Conservation (phyloP, 768 basidiomycete species). For the Mycena olivaceomarginata region DNA sequence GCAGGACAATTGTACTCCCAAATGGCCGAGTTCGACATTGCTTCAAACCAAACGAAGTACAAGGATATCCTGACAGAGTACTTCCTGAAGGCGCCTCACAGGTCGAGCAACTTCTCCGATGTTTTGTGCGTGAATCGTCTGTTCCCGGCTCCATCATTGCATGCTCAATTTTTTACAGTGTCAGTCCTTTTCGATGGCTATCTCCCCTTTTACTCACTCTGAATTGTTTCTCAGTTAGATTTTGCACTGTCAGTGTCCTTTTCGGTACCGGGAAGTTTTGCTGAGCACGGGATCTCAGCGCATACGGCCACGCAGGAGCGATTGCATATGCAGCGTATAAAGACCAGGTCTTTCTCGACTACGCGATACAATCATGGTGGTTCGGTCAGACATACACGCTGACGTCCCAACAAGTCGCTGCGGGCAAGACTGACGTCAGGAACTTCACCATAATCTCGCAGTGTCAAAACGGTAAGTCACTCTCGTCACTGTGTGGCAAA, state of each 20-base stretch:
- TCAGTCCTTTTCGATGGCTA: neutral
- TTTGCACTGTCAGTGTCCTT: neutral
- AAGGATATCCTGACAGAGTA: neutral
- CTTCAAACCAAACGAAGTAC: constrained; percentile 9
- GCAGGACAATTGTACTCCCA: constrained; percentile 6
- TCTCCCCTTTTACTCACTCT: neutral
- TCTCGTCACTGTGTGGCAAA: neutral
- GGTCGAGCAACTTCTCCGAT: constrained; percentile 1
- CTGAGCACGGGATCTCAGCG: neutral
- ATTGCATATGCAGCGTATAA: neutral
- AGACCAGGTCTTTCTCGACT: neutral
- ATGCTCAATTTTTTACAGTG: neutral
- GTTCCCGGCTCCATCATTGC: neutral
- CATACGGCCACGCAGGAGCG: constrained; percentile 7
- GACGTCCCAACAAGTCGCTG: neutral
- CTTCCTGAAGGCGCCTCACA: neutral
- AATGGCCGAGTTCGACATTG: neutral
- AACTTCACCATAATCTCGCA: neutral
- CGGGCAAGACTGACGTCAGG: neutral
- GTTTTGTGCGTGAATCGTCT: neutral
- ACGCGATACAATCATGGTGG: constrained; percentile 10
- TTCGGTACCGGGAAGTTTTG: no score
- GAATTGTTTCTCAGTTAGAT: constrained; percentile 7
- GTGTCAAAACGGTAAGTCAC: neutral
- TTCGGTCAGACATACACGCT: constrained; percentile 2